Evolutionary conservation across 1,284 basidiomycete genomes (phyloP).

Genomic region (Rhodotorula sp.): DNA sequence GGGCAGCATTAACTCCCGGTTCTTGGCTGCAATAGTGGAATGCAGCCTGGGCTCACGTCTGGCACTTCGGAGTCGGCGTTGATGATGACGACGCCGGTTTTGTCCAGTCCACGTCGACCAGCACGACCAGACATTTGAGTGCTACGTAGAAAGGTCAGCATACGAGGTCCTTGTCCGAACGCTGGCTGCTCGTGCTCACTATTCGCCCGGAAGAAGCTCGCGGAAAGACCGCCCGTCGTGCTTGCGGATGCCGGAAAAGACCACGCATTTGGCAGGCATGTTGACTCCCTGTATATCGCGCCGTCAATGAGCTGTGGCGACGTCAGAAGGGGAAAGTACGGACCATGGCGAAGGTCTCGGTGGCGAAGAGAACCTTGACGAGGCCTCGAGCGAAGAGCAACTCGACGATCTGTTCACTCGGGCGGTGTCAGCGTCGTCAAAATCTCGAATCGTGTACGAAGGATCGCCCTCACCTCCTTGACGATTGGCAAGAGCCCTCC

Average conservation of each 20-base stretch:
- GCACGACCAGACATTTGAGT: conserved; percentile 99
- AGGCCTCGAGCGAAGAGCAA: conserved; percentile 93
- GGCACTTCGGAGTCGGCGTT: conserved; percentile 78
- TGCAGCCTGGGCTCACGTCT: conserved; percentile 59
- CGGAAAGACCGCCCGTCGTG: conserved; percentile 93
- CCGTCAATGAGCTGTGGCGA: background rate
- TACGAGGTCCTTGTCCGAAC: fast-evolving
- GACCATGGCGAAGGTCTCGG: conserved; percentile 99
- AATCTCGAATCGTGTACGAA: background rate
- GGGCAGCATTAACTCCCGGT: too few relatives aligned
- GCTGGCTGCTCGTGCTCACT: conserved; percentile 8
- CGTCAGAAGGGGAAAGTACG: conserved; percentile 28
- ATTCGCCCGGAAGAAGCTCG: conserved; percentile 57
- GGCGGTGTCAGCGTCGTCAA: background rate
- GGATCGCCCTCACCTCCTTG: conserved; percentile 70
- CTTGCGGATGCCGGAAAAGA: conserved; percentile 92
- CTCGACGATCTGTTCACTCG: conserved; percentile 72
- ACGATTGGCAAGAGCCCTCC: conserved; percentile 95
- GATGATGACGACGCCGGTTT: conserved; percentile 94
- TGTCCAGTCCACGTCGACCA: conserved; percentile 89
- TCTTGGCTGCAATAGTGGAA: background rate
- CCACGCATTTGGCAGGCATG: conserved; percentile 97
- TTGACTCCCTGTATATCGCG: conserved; percentile 77
- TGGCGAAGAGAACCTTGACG: conserved; percentile 96
- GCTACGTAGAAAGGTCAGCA: conserved; percentile 18